Evolutionary conservation across 331 rosid species (phyloP).

Genomic region (Arachis monticola): DNA sequence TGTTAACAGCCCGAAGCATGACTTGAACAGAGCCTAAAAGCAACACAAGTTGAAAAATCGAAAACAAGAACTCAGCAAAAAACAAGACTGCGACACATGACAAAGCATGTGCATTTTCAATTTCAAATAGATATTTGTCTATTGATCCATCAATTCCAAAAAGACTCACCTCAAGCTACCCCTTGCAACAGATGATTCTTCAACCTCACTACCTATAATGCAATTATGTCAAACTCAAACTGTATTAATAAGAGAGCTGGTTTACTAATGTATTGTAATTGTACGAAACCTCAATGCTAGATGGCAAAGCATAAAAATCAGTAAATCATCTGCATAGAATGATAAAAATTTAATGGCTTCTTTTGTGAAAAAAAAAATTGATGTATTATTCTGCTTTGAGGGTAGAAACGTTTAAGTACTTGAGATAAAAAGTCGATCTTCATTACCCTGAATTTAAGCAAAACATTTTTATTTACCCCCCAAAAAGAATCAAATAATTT

Average conservation of each 20-base stretch:
- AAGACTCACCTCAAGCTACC: slow-evolving; percentile 62
- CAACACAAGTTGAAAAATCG: too few species aligned
- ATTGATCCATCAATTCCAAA: slow-evolving; percentile 7
- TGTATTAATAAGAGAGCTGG: slow-evolving; percentile 21
- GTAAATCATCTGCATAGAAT: slow-evolving; percentile 3
- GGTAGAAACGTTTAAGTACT: neutral
- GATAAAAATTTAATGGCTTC: neutral
- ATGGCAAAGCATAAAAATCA: slow-evolving; percentile 2
- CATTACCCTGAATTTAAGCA: slow-evolving; percentile 4
- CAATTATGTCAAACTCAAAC: slow-evolving; percentile 33
- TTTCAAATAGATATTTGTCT: slow-evolving; percentile 11
- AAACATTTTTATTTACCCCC: neutral
- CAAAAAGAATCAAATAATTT: too few species aligned
- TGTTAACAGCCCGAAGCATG: too few species aligned
- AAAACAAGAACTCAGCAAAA: too few species aligned
- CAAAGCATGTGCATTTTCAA: slow-evolving; percentile 16
- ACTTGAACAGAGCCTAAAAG: too few species aligned
- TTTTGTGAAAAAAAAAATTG: neutral
- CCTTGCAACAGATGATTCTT: slow-evolving; percentile 49
- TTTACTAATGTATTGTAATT: neutral
- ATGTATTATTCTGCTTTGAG: slow-evolving; percentile 2
- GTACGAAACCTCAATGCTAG: neutral
- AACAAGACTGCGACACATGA: neutral
- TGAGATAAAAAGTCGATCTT: slow-evolving; percentile 20
- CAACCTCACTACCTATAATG: slow-evolving; percentile 56